Evolutionary conservation across 1,139 yeast genomes (phyloP).

Genomic region (Taphrina wiesneri): DNA sequence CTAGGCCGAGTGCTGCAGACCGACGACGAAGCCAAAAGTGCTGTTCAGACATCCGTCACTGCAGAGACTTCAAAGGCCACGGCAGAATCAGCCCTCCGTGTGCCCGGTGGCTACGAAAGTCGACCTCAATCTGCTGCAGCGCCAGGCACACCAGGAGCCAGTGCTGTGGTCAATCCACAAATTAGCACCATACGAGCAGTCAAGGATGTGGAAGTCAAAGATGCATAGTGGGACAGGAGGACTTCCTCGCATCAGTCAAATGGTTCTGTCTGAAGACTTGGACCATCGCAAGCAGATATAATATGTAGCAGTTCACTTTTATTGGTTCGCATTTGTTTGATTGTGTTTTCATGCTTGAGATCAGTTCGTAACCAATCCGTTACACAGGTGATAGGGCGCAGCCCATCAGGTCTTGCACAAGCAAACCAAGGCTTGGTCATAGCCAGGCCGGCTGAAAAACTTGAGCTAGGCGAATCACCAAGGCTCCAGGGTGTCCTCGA

Average conservation of each 20-base stretch:
- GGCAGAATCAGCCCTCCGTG: neutral
- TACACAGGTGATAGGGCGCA: too few species aligned
- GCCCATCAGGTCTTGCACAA: too few species aligned
- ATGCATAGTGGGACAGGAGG: neutral
- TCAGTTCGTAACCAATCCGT: too few species aligned
- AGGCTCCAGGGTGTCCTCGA: too few species aligned
- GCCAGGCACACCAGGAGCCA: conserved; percentile 8
- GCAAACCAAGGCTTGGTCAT: too few species aligned
- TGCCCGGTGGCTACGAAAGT: neutral
- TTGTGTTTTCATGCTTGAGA: neutral
- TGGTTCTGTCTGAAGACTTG: too few species aligned
- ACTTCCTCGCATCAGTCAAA: neutral
- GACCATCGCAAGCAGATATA: neutral
- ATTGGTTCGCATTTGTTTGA: too few species aligned
- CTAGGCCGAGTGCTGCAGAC: neutral
- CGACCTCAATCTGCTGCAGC: conserved; percentile 5
- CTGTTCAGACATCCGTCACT: neutral
- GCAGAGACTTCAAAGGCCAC: neutral
- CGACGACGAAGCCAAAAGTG: neutral
- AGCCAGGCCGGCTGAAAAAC: too few species aligned
- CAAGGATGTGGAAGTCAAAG: neutral
- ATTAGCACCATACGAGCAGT: conserved; percentile 12
- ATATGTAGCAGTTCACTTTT: neutral
- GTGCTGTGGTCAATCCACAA: conserved; percentile 1
- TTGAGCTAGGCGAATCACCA: too few species aligned